phyloP scores from a whole-genome alignment of 176 grass and related monocot genomes.

The Oryza coarctata region DNA sequence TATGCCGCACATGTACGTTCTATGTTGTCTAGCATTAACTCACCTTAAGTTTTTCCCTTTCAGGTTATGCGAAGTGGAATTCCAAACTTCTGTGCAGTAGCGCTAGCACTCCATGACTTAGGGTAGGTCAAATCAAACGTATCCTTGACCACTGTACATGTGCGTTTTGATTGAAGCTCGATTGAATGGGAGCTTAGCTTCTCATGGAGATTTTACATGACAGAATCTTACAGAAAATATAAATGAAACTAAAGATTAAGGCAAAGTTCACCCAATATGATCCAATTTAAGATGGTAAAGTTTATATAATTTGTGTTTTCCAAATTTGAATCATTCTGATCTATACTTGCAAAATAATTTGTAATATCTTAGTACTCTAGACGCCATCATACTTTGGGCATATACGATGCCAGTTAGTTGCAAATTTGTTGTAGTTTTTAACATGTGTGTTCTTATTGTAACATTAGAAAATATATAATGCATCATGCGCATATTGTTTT shows the following conservation, averaged over 20 bases:
- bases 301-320: slow-evolving; percentile 1
- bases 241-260: slow-evolving; percentile 18
- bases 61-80: slow-evolving; percentile 98
- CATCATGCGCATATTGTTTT: slow-evolving; percentile 20
- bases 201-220: slow-evolving; percentile 1
- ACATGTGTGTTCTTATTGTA: background rate
- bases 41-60: background rate
- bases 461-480: background rate
- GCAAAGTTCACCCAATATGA: background rate
- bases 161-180: slow-evolving; percentile 13
- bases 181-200: background rate
- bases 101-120: slow-evolving; percentile 85
- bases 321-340: background rate
- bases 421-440: background rate
- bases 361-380: slow-evolving; percentile 2
- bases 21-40: background rate
- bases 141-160: background rate
- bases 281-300: slow-evolving; percentile 7
- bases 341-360: background rate
- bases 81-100: slow-evolving; percentile 98
- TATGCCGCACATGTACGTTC: background rate
- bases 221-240: slow-evolving; percentile 15
- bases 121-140: slow-evolving; percentile 57
- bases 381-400: background rate
- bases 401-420: slow-evolving; percentile 1